Evolutionary conservation across 768 basidiomycete genomes (phyloP), one percentile per base, ranked within the genome.

Genomic region (Myochromella boudieri): DNA sequence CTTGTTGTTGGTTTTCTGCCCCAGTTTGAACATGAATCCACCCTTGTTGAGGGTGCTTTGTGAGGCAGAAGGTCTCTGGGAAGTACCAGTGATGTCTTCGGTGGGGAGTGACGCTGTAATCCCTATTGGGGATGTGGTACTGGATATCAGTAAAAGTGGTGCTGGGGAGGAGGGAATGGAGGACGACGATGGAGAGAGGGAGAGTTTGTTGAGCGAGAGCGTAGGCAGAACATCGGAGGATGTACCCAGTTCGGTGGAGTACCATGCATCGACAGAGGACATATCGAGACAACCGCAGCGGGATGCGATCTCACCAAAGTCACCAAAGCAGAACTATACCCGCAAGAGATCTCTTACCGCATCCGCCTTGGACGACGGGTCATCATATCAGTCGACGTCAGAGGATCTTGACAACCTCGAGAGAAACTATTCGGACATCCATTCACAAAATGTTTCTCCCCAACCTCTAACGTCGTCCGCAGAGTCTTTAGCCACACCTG

Each of bases 1-100:
- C 59, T 65, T 97, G 55, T 70, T 95, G 38, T 70, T 95, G 26
- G 86, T 95, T 40, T 84, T 97, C 61, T 93, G 89, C 52, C 95
- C 94, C 6, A 91, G 84, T 60, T 65, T 94, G 60, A 82, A 78
- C 59, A 85, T 94, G 81, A 87, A 72, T 47, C 87, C 88, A 12
- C 74, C 83, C 1, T 60, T 92, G 21, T 64, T 93, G 55, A 77
- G 85, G 52, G 77, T 84, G 24, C 64, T 93, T 2, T 88, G 88
- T 56, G 89, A 92, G 61, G 76, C 77, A 7, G 74, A 81, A 45
- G 75, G 66, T 17, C 78, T 91, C 33, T 92, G 90, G 90, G 66
- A 62, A 51, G 54, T 54, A 28, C 56, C 56, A 2, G 59, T 70
- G 8, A n/a, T n/a, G n/a, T n/a, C n/a, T n/a, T n/a, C n/a, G n/a